Evolutionary conservation across 371 early-diverging fungal species (phyloP), one percentile per base, ranked within the genome.

Genomic region (Circinella umbellata): DNA sequence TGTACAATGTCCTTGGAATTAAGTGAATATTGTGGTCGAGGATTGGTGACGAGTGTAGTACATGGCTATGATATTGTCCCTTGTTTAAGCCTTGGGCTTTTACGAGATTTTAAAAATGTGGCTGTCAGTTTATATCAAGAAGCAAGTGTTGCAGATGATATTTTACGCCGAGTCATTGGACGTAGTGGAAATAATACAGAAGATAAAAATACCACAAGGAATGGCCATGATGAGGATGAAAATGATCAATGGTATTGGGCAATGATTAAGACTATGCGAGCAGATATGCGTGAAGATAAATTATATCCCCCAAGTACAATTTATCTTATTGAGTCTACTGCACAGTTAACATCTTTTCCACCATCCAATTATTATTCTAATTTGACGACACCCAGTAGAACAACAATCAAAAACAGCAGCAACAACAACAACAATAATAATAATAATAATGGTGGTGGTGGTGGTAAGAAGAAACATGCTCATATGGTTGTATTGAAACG

Each of bases 231-330:
- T 17, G 73, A 74, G 37, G 69, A 81, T 5, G 83, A 84, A 15
- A 77, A 86, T 65, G 84, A 88, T 53, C 89, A 94, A 67, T 95
- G 94, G 94, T 90, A 91, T 68, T 92, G 91, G 91, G 88, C 92
- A 27, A 69, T 93, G 62, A 90, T 93, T 71, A 91, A 93, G 75
- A 92, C 93, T 0, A 82, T 93, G 85, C 85, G 93, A 3, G 93
- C 94, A 0, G 91, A 88, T 61, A 93, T 93, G 94, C 81, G 82
- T 35, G 83, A 89, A 4, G 93, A 92, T 63, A 95, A 95, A 64
- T 80, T 95, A 18, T 92, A 91, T 66, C 95, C 95, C 34, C 93
- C 95, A 0, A 88, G 90, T 3, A 88, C 89, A 2, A 84, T 92
- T 4, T 93, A 91, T 70, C 71, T 85, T 15, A 73, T 94, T 53